phyloP scores from a whole-genome alignment of 2,329 filamentous ascomycete species.

The Ophiostoma australiae region DNA sequence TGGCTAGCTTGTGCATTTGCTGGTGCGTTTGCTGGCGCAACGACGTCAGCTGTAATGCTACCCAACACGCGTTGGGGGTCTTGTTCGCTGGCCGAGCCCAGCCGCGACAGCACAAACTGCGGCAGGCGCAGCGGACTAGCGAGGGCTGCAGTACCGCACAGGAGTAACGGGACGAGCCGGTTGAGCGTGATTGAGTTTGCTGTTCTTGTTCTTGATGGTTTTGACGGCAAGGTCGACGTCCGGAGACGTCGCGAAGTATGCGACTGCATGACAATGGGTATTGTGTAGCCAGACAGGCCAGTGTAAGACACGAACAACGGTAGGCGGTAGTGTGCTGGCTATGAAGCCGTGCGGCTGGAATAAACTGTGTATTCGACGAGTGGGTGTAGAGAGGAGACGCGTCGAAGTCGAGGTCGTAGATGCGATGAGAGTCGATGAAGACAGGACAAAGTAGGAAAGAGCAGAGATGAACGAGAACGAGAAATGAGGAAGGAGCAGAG shows the following conservation, averaged over 20 bases:
- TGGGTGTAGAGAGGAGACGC: background rate
- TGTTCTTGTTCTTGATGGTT: background rate
- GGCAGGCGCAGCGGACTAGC: constrained; percentile 29
- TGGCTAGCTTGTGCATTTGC: constrained; percentile 27
- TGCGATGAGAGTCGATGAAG: background rate
- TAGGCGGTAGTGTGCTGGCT: background rate
- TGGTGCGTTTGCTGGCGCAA: constrained; percentile 14
- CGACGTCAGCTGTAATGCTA: constrained; percentile 7
- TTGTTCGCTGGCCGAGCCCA: constrained; percentile 9
- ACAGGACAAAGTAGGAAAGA: no score
- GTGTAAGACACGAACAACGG: background rate
- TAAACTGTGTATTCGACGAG: background rate
- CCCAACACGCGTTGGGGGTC: constrained; percentile 27
- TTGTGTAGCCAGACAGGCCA: background rate
- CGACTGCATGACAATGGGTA: constrained; percentile 13
- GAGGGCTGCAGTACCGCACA: constrained; percentile 33
- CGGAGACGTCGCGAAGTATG: constrained; percentile 10
- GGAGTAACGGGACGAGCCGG: constrained; percentile 16
- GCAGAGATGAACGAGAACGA: background rate
- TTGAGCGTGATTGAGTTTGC: background rate
- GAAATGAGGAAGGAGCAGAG: background rate
- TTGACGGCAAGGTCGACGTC: background rate
- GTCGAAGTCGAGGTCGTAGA: background rate
- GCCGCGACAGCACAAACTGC: constrained; percentile 18
- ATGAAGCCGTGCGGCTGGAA: constrained; percentile 9